phyloP scores from a whole-genome alignment of 2,329 filamentous ascomycete genomes.

The Calonectria henricotiae region DNA sequence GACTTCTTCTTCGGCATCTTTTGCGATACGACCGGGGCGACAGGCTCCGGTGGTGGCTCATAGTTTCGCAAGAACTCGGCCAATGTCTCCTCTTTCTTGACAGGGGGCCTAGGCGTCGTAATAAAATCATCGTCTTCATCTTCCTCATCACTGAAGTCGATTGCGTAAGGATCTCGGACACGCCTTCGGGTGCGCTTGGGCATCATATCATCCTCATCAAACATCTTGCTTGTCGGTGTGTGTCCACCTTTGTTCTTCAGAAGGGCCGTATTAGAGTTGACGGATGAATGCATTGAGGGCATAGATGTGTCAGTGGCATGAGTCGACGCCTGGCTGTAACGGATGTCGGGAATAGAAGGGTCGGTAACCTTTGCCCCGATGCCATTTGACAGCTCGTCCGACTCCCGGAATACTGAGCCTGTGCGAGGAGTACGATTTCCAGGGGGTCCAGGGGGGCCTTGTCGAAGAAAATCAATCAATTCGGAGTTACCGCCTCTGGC shows the following conservation, averaged over 20 bases:
- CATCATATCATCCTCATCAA: conserved; percentile 70
- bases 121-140: conserved; percentile 67
- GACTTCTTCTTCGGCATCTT: conserved; percentile 75
- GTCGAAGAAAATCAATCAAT: conserved; percentile 94
- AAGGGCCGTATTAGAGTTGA: conserved; percentile 84
- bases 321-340: conserved; percentile 72
- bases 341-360: conserved; percentile 71
- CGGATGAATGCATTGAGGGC: conserved; percentile 74
- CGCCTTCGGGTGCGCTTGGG: conserved; percentile 84
- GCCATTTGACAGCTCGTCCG: conserved; percentile 76
- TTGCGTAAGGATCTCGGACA: conserved; percentile 92
- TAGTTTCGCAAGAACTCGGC: conserved; percentile 82
- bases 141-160: conserved; percentile 82
- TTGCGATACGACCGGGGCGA: conserved; percentile 56
- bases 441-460: conserved; percentile 79
- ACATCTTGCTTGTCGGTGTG: conserved; percentile 56
- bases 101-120: conserved; percentile 59
- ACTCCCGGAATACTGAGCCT: conserved; percentile 90
- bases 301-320: conserved; percentile 73
- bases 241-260: conserved; percentile 63
- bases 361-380: conserved; percentile 73
- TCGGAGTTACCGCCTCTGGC: conserved; percentile 82
- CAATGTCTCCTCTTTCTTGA: conserved; percentile 76
- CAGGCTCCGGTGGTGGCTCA: conserved; percentile 74
- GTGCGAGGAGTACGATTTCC: conserved; percentile 82